phyloP scores from a whole-genome alignment of 179 eudicot genomes.

The Patellifolia procumbens region DNA sequence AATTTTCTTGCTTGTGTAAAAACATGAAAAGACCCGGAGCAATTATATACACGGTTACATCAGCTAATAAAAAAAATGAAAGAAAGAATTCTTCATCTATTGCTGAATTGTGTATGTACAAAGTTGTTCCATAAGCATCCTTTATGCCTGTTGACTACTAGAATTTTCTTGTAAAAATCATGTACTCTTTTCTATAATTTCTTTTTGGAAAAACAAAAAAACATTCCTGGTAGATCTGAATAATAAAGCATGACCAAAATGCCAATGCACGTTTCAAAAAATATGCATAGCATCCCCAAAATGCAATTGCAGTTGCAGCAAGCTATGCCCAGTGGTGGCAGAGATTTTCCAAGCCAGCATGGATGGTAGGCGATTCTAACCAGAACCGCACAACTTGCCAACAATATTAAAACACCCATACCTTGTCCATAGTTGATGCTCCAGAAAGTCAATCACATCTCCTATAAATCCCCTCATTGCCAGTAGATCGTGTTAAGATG shows the following conservation, averaged over 20 bases:
- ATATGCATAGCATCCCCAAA: slow-evolving; percentile 25
- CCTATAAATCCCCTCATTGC: background rate
- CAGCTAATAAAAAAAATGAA: slow-evolving; percentile 9
- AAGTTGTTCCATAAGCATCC: slow-evolving; percentile 30
- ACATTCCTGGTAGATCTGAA: slow-evolving; percentile 19
- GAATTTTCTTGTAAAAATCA: slow-evolving; percentile 36
- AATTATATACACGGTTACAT: no score
- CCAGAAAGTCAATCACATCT: slow-evolving; percentile 6
- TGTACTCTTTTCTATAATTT: slow-evolving; percentile 34
- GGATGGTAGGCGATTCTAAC: background rate
- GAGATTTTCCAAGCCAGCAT: slow-evolving; percentile 14
- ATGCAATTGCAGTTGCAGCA: slow-evolving; percentile 18
- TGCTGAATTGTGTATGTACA: slow-evolving; percentile 43
- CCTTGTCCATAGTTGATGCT: background rate
- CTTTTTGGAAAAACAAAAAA: background rate
- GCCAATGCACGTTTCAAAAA: slow-evolving; percentile 32
- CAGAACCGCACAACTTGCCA: slow-evolving; percentile 8
- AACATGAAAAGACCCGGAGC: no score
- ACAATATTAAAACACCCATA: slow-evolving; percentile 2
- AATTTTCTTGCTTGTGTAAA: no score
- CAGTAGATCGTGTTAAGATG: background rate
- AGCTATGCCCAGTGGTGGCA: slow-evolving; percentile 15
- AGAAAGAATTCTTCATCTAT: slow-evolving; percentile 39
- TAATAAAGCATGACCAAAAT: slow-evolving; percentile 15
- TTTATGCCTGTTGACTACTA: slow-evolving; percentile 27